phyloP scores from a whole-genome alignment of 495 filamentous ascomycete species.

The Penicillium daleae region DNA sequence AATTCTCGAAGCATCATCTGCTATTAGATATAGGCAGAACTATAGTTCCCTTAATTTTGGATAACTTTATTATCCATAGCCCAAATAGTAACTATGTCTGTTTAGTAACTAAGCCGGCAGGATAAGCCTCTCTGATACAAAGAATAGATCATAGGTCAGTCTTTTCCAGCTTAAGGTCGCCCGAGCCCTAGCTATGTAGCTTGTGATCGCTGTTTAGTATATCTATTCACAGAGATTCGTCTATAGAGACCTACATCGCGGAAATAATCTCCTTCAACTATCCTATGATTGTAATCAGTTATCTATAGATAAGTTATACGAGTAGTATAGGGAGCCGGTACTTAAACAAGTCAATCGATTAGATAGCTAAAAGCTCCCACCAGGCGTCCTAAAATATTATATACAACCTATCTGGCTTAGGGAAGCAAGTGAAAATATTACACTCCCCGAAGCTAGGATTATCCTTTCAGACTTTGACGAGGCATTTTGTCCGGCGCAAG shows the following conservation, averaged over 20 bases:
- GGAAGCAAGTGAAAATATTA: slow-evolving; percentile 31
- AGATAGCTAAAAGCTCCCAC: slow-evolving; percentile 32
- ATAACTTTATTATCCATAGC: slow-evolving; percentile 45
- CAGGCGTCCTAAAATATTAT: slow-evolving; percentile 25
- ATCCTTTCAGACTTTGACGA: slow-evolving; percentile 46
- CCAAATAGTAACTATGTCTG: slow-evolving; percentile 51
- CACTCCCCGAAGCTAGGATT: slow-evolving; percentile 33
- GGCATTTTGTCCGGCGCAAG: slow-evolving; percentile 37
- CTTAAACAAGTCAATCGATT: slow-evolving; percentile 27
- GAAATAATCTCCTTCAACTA: slow-evolving; percentile 36
- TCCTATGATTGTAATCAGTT: slow-evolving; percentile 24
- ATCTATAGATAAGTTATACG: slow-evolving; percentile 30
- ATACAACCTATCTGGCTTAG: slow-evolving; percentile 37
- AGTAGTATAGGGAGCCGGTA: slow-evolving; percentile 30
- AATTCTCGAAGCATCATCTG: slow-evolving; percentile 14
- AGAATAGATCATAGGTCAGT: slow-evolving; percentile 33
- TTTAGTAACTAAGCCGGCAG: slow-evolving; percentile 36
- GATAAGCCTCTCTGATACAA: slow-evolving; percentile 35
- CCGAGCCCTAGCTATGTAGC: slow-evolving; percentile 45
- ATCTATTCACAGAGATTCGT: slow-evolving; percentile 39
- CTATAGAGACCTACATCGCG: slow-evolving; percentile 39
- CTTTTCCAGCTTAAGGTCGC: slow-evolving; percentile 47
- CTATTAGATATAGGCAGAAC: slow-evolving; percentile 20
- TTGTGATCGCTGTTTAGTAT: slow-evolving; percentile 36
- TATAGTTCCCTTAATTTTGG: slow-evolving; percentile 41